These are phyloP conservation scores for Diaporthe capsici DNA, from an alignment of 2,329 filamentous ascomycete genomes.

Conservation along the genomic window DNA sequence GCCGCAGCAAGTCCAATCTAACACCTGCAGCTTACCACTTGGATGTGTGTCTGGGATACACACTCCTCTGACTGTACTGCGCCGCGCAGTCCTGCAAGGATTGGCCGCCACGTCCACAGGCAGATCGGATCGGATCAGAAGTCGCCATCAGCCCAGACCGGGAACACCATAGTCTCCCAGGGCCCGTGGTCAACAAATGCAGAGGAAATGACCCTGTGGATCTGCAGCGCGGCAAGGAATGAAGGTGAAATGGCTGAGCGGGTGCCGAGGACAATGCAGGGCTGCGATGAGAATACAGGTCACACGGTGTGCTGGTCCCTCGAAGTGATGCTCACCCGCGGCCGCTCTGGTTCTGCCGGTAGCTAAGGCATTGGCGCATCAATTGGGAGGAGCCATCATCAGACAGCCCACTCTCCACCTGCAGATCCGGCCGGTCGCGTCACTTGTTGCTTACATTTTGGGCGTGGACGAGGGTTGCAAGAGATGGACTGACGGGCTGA, in stretches of 20 bases:
- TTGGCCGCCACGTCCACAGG: constrained; percentile 22
- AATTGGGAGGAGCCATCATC: background rate
- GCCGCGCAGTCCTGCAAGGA: constrained; percentile 21
- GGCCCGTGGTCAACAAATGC: constrained; percentile 27
- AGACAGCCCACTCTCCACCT: background rate
- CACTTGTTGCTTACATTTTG: background rate
- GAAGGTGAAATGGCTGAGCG: constrained; percentile 25
- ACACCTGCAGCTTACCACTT: constrained; percentile 33
- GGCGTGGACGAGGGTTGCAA: background rate
- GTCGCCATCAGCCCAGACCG: background rate
- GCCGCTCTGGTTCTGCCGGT: background rate
- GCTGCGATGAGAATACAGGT: constrained; percentile 20
- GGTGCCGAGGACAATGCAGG: constrained; percentile 27
- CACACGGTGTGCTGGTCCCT: constrained; percentile 8
- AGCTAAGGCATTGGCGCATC: constrained; percentile 2
- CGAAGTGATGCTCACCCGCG: background rate
- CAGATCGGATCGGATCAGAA: constrained; percentile 25
- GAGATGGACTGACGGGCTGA: background rate
- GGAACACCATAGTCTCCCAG: background rate
- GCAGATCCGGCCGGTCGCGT: background rate
- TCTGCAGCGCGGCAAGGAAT: constrained; percentile 29
- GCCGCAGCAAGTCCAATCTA: constrained; percentile 31
- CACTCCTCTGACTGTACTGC: background rate
- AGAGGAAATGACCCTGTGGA: constrained; percentile 30
- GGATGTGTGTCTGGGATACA: background rate